phyloP scores from a whole-genome alignment of 1,284 basidiomycete species.

The Ceratobasidium sp. region DNA sequence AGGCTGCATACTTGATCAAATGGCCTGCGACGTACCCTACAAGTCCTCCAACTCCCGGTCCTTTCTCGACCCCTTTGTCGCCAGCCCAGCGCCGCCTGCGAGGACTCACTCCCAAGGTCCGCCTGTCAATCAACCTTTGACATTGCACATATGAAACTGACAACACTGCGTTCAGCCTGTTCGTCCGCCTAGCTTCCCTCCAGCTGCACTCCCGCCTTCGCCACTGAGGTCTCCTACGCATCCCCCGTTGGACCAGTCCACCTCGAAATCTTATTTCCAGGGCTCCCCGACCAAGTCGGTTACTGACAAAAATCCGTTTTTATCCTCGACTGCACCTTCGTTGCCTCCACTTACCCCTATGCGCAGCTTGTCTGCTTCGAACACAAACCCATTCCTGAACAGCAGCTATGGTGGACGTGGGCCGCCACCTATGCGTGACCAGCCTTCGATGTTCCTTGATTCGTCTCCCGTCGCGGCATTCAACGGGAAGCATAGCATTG shows the following conservation, averaged over 20 bases:
- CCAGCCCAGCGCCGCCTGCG: slow-evolving; percentile 26
- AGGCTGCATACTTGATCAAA: slow-evolving; percentile 19
- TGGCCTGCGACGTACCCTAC: slow-evolving; percentile 31
- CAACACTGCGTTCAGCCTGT: neutral
- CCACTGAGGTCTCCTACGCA: slow-evolving; percentile 27
- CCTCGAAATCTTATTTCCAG: slow-evolving; percentile 3
- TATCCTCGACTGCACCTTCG: no score
- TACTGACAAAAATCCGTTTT: slow-evolving; percentile 27
- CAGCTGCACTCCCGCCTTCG: slow-evolving; percentile 17
- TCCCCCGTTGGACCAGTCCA: slow-evolving; percentile 17
- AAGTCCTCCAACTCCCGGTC: slow-evolving; percentile 28
- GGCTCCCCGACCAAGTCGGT: slow-evolving; percentile 20
- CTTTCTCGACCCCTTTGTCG: slow-evolving; percentile 32
- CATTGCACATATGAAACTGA: neutral
- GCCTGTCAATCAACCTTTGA: neutral
- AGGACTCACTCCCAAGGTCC: slow-evolving; percentile 28
- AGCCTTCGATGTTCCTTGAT: slow-evolving; percentile 7
- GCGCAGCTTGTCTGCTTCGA: slow-evolving; percentile 1
- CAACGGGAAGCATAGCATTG: slow-evolving; percentile 28
- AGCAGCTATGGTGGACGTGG: neutral
- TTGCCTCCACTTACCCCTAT: slow-evolving; percentile 6
- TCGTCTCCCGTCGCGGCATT: slow-evolving; percentile 20
- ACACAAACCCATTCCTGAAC: slow-evolving; percentile 32
- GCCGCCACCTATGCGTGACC: neutral
- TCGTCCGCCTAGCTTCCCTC: slow-evolving; percentile 28